Evolutionary conservation across 805 yeast genomes (phyloP), one percentile per base, ranked within the genome.

Genomic region (Wickerhamiella brachini): DNA sequence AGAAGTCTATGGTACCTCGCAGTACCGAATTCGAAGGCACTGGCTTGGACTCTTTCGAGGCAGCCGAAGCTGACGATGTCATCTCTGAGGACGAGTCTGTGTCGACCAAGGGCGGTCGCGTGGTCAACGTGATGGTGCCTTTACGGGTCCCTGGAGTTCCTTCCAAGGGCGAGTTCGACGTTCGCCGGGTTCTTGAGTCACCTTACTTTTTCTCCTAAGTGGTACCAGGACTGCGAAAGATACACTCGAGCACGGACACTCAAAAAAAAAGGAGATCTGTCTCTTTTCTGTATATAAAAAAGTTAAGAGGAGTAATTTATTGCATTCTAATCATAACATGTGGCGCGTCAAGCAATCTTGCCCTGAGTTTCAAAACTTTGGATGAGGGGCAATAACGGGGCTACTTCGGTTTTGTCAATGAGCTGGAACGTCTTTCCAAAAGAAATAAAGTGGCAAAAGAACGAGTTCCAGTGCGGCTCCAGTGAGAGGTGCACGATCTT

Each of bases 401-500:
- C 83, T 66, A 88, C 68, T 56, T 93, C 99, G 50, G 74, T 72
- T 49, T 79, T 71, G 53, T 88, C 97, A 37, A 93, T 72, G 56
- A 93, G 74, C 49, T 78, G 81, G 65, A 86, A 93, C 57, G 88
- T 95, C 53, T 83, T 82, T 13, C 84, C 78, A 62, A 93, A 86
- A 49, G 95, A 83, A 44, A 90, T 77, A 62, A 85, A 93, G 65
- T 93, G 98, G 15, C 95, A 93, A 68, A 94, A 93, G 59, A 89
- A 85, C 2, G 97, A 89, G 66, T 93, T 93, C 95, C 95, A 93
- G 65, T 93, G 97, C 0, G 97, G 96, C 65, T 93, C 98, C 53
- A 93, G 67, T 1, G 95, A 82, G 53, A 93, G 68, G 65, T 93
- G 97, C n/a, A 90, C 80, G 22, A 90, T 77, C 63, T 83, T 87